Base-by-base conservation (phyloP, 2,329 filamentous ascomycete species). In the Xylaria sp. region DNA sequence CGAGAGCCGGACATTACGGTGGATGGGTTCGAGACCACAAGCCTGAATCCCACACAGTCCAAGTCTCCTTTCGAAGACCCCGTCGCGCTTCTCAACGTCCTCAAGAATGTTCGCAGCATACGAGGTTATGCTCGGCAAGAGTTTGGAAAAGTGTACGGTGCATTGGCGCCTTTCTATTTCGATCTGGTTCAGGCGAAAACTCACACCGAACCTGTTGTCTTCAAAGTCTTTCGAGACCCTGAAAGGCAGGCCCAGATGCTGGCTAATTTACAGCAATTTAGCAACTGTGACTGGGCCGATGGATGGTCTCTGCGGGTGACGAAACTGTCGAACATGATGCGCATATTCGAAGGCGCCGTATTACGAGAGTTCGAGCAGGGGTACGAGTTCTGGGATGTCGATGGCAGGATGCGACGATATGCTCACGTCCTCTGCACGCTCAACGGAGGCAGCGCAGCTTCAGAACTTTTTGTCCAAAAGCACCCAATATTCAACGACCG, bases 281-380 rank as follows among this genome's bases (percentile, higher is more conserved):
- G 89, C 8, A 86, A 85, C 68, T 91, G 90, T 69, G 94, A 99
- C 73, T 90, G 84, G 77, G 82, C 90, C 0, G 78, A 88, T 59
- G 92, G 91, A 1, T 92, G 89, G 79, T 74, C 78, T 52, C 80
- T 85, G 66, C 80, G 93, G 49, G 84, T 89, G 68, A 85, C 89
- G 63, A 90, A 88, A 70, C 77, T 99, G 18, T 79, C 83, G 44
- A 83, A 81, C 23, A 92, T 95, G 82, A 84, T 88, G 65, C 82
- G 82, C 44, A 87, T 94, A 60, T 99, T 99, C 69, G 93, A 97
- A 75, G 92, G 88, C 59, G 92, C 92, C 2, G 92, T 95, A 2
- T 76, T 97, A 55, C 84, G 89, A 53, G 94, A 99, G 72, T 99
- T 99, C 67, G 90, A 95, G 74, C 89, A 94, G 70, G 94, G 91